Conservation (phyloP, 768 basidiomycete species). For the Antrodiella citrinella region DNA sequence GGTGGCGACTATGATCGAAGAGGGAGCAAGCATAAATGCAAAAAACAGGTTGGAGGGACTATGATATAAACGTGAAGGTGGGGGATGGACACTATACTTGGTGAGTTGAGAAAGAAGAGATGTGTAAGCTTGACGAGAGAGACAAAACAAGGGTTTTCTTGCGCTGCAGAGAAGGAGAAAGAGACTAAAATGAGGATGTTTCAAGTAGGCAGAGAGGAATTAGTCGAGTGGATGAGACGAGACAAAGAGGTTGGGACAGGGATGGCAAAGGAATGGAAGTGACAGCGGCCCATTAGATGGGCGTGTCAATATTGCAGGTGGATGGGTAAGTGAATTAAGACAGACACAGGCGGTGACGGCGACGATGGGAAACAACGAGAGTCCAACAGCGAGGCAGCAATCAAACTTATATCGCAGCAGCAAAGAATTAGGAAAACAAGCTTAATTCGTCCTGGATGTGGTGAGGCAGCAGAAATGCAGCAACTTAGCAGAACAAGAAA, state of each 20-base stretch:
- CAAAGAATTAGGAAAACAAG: background rate
- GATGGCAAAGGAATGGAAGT: background rate
- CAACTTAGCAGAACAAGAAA: background rate
- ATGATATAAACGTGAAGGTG: background rate
- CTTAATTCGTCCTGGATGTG: background rate
- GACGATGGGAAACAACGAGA: background rate
- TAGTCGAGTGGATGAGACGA: constrained; percentile 1
- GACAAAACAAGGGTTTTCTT: constrained; percentile 11
- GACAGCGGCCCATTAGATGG: background rate
- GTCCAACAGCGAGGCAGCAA: background rate
- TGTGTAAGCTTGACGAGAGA: background rate
- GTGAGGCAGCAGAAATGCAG: background rate
- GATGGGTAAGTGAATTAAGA: no score
- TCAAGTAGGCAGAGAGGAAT: constrained; percentile 10
- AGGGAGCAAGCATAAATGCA: background rate
- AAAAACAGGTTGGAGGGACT: background rate
- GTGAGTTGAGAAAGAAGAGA: no score
- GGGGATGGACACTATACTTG: background rate
- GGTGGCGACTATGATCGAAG: constrained; percentile 1
- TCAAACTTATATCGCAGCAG: background rate
- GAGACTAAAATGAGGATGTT: background rate
- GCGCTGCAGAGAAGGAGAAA: constrained; percentile 18
- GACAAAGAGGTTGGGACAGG: background rate
- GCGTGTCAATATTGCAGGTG: background rate
- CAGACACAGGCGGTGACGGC: background rate